Evolutionary conservation across 164 flowering plant genomes (phyloP), one percentile per base, ranked within the genome.

Genomic region (Aristolochia contorta): DNA sequence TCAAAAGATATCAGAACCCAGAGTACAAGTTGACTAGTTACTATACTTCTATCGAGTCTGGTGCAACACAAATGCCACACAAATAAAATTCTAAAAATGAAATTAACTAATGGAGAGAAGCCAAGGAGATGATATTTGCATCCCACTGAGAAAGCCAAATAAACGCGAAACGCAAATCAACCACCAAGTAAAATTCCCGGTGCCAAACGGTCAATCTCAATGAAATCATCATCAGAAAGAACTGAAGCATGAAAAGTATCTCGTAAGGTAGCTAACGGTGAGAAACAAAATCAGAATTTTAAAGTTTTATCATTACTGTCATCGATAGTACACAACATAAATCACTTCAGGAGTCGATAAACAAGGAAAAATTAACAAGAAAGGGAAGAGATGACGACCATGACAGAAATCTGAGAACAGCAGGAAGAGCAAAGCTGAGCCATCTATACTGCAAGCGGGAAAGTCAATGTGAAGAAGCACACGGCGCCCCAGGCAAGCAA

Each of bases 331-430:
- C 24, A 13, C 2, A 27, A 27, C 20, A 62, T 13, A 43, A 13
- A 18, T 1, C 19, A 16, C 4, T 12, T 24, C 15, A 23, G 4
- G 18, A 16, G 43, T 49, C 53, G 14, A 20, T 20, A 23, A 5
- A 6, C 2, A 8, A 53, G 6, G 16, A 0, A 12, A 30, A 55
- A 1, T 14, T 37, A 52, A n/a, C 6, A 23, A 9, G 27, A 23
- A 51, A 18, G 43, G 47, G 15, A 19, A 9, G 56, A n/a, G 20
- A 15, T 52, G 32, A 6, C 45, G 51, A 70, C 73, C 73, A 56
- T 65, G 55, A 57, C 48, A n/a, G 69, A 61, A 41, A 65, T 57
- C 20, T 53, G 62, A 27, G 62, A 57, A 54, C 46, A 49, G 54
- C 59, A 60, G 25, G 46, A 49, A 22, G 33, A 64, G 56, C 56